Base-by-base conservation (phyloP, 2,329 filamentous ascomycete genomes). In the Corynespora cassiicola region DNA sequence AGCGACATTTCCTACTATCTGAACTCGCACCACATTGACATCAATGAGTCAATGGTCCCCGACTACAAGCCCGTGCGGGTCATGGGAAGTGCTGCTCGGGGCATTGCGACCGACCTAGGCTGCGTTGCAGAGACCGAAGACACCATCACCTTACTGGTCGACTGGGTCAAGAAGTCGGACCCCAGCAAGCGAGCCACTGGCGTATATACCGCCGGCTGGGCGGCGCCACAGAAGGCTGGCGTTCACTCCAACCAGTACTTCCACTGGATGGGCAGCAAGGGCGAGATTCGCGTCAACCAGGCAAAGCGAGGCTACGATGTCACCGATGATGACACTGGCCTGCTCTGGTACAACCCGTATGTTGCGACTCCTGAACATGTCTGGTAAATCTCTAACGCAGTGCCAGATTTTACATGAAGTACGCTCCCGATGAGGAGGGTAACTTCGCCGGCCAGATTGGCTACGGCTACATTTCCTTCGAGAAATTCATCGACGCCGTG, bases 201-300 rank as follows among this genome's bases (percentile, higher is more conserved):
- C 38, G 90, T 96, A 6, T 96, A 95, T 72, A 96, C 92, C 9
- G 88, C 91, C 8, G 92, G 87, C 25, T 96, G 91, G 91, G 96
- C 91, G 1, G 92, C 92, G 6, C 91, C 92, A 9, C 88, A 95
- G 66, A 88, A 86, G 60, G 91, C 91, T 0, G 91, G 92, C 32
- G 90, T 96, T n/a, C 92, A 96, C 73, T 92, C 87, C 2, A 95
- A 95, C 69, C 91, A 96, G 74, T 94, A 96, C 73, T 96, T 96
- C 76, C 91, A 96, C 72, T 96, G 94, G 74, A 86, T 96, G 74
- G 91, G 82, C 3, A 80, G 82, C 44, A 82, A 85, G 39, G 91
- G 91, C 50, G 91, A 96, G 73, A 84, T 96, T 57, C 83, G 88
- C 44, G 82, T 95, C 58, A 89, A 96, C 74, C 92, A 96, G 73